A percentile compares a stretch with the other conserved stretches of the same genome.
Conservation (phyloP, 2,329 filamentous ascomycete species). For the Dichotomopilus funicola region DNA sequence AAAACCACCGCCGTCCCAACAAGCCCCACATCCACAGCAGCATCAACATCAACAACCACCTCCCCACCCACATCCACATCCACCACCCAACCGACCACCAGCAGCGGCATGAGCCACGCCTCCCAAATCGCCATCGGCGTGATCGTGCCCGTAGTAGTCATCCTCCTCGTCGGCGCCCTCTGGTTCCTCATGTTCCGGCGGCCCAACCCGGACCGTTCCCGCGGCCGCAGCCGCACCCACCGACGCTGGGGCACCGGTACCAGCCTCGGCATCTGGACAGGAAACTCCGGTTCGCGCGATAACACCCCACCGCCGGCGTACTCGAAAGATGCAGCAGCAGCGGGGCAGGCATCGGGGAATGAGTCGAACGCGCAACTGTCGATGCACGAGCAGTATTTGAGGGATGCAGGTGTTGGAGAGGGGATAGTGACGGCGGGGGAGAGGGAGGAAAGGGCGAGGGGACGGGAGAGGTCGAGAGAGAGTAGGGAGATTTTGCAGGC, state of each 20-base stretch:
- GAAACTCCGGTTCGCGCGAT: neutral
- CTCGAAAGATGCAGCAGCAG: neutral
- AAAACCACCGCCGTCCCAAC: neutral
- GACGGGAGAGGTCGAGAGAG: no score
- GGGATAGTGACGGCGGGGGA: neutral
- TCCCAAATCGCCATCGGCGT: slow-evolving; percentile 17
- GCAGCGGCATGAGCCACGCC: slow-evolving; percentile 8
- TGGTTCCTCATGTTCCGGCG: slow-evolving; percentile 17
- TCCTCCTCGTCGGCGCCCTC: slow-evolving; percentile 13
- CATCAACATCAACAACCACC: neutral
- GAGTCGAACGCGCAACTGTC: neutral
- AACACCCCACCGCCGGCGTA: slow-evolving; percentile 3
- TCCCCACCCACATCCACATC: neutral
- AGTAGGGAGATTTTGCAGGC: no score
- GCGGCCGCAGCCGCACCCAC: neutral
- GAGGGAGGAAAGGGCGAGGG: neutral
- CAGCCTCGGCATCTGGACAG: neutral
- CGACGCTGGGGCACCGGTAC: neutral
- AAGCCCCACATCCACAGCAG: neutral
- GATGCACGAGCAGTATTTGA: neutral
- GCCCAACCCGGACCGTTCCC: neutral
- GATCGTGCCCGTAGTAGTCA: slow-evolving; percentile 15
- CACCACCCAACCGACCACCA: neutral
- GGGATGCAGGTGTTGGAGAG: neutral
- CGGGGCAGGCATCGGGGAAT: neutral